Evolutionary conservation across 2,329 filamentous ascomycete genomes (phyloP), one percentile per base, ranked within the genome.

Genomic region (Nannizziopsis arthrosporioides): DNA sequence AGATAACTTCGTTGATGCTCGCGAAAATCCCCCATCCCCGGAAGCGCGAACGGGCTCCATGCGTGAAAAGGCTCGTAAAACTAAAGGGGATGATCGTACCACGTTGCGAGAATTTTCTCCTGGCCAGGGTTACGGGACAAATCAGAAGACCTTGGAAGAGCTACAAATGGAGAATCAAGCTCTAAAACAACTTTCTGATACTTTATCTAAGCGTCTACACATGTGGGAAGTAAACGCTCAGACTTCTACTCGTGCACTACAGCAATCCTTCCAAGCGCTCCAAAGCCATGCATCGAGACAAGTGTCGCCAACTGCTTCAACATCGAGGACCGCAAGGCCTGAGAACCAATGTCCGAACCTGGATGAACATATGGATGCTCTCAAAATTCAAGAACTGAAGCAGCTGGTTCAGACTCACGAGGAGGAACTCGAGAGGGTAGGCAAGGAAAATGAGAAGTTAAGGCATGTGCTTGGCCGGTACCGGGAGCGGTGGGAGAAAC

Each of bases 171-270:
- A 96, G 61, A 98, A 96, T 63, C 77, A 84, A 53, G 85, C 84
- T 8, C 74, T 96, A 44, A 90, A 92, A 59, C 78, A 84, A 49
- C 81, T 88, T 57, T 78, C 94, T 7, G 89, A 96, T 65, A 87
- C 86, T 43, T 76, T 95, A 32, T 85, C 84, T 53, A 85, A 84
- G 57, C 80, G 90, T 0, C 76, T 98, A n/a, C 85, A 92, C 58
- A 84, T 88, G 53, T 98, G 94, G 68, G 90, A 98, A 66, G 82
- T 87, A 35, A 89, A 86, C 57, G 87, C 88, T 0, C 92, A 96
- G 66, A 87, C 82, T 54, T 89, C 84, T 34, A 85, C 84, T 46
- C 78, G 89, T 67, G 86, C 87, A 2, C 75, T 96, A 31, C 85
- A 89, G 11, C 87, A 95, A 63, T 94, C 86, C 56, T 81, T 80